A percentile compares a stretch with the other conserved stretches of the same genome.
Evolutionary conservation across 1,139 yeast species (phyloP).

Genomic region (Candida sp.): DNA sequence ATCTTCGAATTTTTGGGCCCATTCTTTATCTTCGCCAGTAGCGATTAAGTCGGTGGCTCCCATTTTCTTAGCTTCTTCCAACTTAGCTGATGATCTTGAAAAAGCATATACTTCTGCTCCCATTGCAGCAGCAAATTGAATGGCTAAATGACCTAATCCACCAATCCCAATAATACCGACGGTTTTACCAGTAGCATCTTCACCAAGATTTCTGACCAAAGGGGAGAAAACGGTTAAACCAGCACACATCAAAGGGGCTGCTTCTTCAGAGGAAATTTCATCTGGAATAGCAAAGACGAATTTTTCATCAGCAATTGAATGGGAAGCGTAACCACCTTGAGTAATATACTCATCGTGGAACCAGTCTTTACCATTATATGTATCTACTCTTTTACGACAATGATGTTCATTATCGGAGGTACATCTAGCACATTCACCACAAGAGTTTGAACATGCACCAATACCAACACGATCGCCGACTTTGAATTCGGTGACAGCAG

Average conservation of each 20-base stretch:
- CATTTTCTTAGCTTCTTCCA: conserved; percentile 47
- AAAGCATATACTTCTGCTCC: conserved; percentile 57
- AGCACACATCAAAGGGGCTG: conserved; percentile 53
- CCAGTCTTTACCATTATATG: conserved; percentile 41
- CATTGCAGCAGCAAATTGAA: conserved; percentile 53
- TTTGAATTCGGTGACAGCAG: conserved; percentile 39
- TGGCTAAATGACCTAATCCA: conserved; percentile 60
- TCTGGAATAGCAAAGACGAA: conserved; percentile 50
- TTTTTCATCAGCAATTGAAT: conserved; percentile 44
- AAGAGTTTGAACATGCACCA: conserved; percentile 52
- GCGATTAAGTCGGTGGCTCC: conserved; percentile 55
- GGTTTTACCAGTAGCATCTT: conserved; percentile 36
- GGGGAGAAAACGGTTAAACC: conserved; percentile 54
- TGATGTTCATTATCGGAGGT: conserved; percentile 43
- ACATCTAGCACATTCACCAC: conserved; percentile 49
- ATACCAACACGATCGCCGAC: conserved; percentile 62
- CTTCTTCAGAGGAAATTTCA: conserved; percentile 31
- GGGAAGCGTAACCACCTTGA: conserved; percentile 63
- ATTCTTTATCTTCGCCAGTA: conserved; percentile 38
- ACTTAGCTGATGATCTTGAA: conserved; percentile 47
- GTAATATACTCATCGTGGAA: conserved; percentile 32
- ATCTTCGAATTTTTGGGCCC: conserved; percentile 29
- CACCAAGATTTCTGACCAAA: conserved; percentile 33
- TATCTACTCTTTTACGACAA: conserved; percentile 38
- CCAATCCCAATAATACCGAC: conserved; percentile 60